phyloP scores from a whole-genome alignment of 2,329 filamentous ascomycete species.

The Aspergillus costaricaensis region DNA sequence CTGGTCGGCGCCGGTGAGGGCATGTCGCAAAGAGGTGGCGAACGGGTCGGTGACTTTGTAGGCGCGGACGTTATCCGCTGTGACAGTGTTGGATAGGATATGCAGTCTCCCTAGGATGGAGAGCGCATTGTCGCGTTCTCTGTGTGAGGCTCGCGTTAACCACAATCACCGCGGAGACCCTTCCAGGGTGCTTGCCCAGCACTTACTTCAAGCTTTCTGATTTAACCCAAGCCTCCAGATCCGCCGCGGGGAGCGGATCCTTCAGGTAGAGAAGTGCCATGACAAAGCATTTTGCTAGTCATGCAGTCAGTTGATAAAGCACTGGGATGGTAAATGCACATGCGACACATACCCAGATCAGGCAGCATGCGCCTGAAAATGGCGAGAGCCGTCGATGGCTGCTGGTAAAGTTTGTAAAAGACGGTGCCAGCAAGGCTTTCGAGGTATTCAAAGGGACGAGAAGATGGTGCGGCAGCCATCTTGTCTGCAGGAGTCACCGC shows the following conservation, averaged over 20 bases:
- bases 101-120: conserved; percentile 81
- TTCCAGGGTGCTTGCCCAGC: not conserved
- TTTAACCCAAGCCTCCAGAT: conserved; percentile 85
- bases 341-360: conserved; percentile 68
- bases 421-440: conserved; percentile 87
- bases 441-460: conserved; percentile 80
- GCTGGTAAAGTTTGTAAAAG: conserved; percentile 89
- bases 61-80: conserved; percentile 64
- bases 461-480: conserved; percentile 57
- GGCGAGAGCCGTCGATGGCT: conserved; percentile 91
- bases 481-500: conserved; percentile 35
- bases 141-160: conserved; percentile 32
- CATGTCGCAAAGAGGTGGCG: conserved; percentile 76
- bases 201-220: conserved; percentile 61
- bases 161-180: not conserved
- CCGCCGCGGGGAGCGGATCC: conserved; percentile 71
- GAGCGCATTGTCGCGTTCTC: conserved; percentile 80
- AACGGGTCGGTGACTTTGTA: conserved; percentile 82
- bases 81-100: conserved; percentile 70
- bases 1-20: conserved; percentile 81
- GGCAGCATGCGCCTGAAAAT: conserved; percentile 98
- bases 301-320: conserved; percentile 8
- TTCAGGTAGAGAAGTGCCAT: conserved; percentile 94
- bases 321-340: not conserved
- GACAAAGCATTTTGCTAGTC: conserved; percentile 84